Base-by-base conservation (phyloP, 345 rosid genomes). In the Eucalyptus regnans region DNA sequence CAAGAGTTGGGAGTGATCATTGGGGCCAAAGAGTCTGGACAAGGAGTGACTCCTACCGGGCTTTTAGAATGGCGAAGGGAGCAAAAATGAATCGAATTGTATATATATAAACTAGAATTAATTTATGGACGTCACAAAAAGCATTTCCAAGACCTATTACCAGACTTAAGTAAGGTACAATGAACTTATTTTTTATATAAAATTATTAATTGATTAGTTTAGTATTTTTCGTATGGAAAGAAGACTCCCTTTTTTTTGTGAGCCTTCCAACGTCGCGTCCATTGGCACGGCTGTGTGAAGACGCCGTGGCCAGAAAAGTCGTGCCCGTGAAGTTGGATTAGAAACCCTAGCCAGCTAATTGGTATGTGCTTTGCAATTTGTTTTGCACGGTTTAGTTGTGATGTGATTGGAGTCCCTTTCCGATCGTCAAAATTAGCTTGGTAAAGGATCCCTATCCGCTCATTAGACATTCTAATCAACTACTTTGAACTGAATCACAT, bases 1-100 rank as follows among this genome's bases (percentile, higher is more conserved):
- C 29, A 10, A 56, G 29, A 22, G 29, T 23, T 9, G 12, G 29
- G 62, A 56, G 62, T 56, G 62, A 0, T 56, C 62, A 25, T 0
- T 23, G 6, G 12, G 13, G 3, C 6, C 8, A 56, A 4, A 56
- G 10, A 10, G 62, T 0, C 1, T 56, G 62, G 29, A 56, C 29
- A 56, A 22, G 12, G 4, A 56, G 29, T 25, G 29, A 25, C 62
- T 56, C 62, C 62, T 56, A 25, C 27, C 6, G 10, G 12, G 29
- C 29, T 56, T 56, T 56, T 25, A 56, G 62, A 0, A 56, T 56
- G 3, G 0, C 0, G 6, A 56, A 56, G 12, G 1, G 29, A 25
- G 29, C 1, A 56, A 1, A 56, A 2, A 56, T 56, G 6, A 56
- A 56, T 25, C 6, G 0, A 56, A 25, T 22, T 56, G 29, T 56